Conservation (phyloP, 1,284 basidiomycete genomes). For the Pseudozyma pruni region DNA sequence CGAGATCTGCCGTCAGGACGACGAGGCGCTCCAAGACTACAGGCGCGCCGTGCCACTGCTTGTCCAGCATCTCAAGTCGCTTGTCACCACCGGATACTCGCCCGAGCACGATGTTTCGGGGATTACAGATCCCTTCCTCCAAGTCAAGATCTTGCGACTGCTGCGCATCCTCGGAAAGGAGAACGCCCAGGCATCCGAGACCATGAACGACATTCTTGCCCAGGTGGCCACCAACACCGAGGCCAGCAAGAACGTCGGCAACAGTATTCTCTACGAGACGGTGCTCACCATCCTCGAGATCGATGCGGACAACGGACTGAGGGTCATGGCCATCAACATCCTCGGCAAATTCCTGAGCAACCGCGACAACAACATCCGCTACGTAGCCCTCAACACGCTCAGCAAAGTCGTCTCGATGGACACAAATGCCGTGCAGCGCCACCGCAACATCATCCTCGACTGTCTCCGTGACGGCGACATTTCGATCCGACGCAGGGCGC, state of each 20-base stretch:
- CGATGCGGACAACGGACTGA: conserved; percentile 91
- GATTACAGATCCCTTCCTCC: conserved; percentile 97
- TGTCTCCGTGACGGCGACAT: conserved; percentile 98
- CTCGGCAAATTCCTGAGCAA: conserved; percentile 98
- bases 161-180: conserved; percentile 87
- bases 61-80: conserved; percentile 92
- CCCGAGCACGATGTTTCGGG: conserved; percentile 99
- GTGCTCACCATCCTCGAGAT: conserved; percentile 98
- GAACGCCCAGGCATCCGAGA: conserved; percentile 84
- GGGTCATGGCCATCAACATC: conserved; percentile 99
- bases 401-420: conserved; percentile 99
- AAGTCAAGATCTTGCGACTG: conserved; percentile 95
- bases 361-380: conserved; percentile 97
- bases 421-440: conserved; percentile 96
- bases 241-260: conserved; percentile 96
- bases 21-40: conserved; percentile 82
- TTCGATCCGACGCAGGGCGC: conserved; percentile 93
- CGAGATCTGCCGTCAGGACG: conserved; percentile 89
- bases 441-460: conserved; percentile 97
- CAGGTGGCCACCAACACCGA: conserved; percentile 99
- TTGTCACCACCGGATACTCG: conserved; percentile 96
- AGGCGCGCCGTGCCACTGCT: conserved; percentile 91
- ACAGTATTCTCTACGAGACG: conserved; percentile 97
- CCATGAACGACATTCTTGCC: conserved; percentile 98
- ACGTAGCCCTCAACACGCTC: conserved; percentile 96